Percentiles rank a stretch among this genome's conserved stretches.
These are phyloP conservation scores for Penicillium cataractarum DNA, from an alignment of 495 filamentous ascomycete genomes.

Conservation along the genomic window DNA sequence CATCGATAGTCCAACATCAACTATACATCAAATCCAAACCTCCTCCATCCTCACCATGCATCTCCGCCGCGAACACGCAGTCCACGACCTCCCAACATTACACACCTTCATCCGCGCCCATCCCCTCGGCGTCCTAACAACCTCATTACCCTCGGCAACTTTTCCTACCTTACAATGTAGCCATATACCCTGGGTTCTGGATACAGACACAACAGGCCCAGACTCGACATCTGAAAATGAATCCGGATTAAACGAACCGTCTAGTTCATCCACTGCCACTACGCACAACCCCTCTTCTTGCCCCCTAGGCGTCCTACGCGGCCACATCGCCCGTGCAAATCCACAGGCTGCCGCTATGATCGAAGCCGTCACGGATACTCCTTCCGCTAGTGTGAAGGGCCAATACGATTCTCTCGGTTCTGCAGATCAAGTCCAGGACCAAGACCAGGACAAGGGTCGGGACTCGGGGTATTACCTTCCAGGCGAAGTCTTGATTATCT, in stretches of 20 bases:
- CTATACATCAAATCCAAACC: not conserved
- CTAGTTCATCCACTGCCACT: not conserved
- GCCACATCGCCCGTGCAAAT: conserved; percentile 55
- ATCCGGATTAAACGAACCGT: too few relatives aligned
- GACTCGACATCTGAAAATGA: not conserved
- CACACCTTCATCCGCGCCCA: conserved; percentile 50
- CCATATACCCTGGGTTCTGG: conserved; percentile 55
- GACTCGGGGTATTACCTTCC: conserved; percentile 15
- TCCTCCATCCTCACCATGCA: conserved; percentile 38
- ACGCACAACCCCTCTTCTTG: not conserved
- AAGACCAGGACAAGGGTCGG: not conserved
- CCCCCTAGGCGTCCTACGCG: conserved; percentile 26
- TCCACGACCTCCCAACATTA: conserved; percentile 40
- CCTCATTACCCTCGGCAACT: conserved; percentile 44
- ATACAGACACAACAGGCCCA: conserved; percentile 21
- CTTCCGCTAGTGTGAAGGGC: conserved; percentile 12
- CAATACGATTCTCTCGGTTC: too few relatives aligned
- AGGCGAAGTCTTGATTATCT: conserved; percentile 51
- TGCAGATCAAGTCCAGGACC: not conserved
- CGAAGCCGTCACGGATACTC: conserved; percentile 35
- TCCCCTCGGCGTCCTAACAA: conserved; percentile 54
- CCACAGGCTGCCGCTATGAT: conserved; percentile 59
- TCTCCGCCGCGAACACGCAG: conserved; percentile 50
- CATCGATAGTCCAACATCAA: not conserved
- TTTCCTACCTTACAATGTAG: conserved; percentile 49